Percentiles rank a stretch among this genome's conserved stretches.
These are phyloP conservation scores for Kalmusia sp. DNA, from an alignment of 2,329 filamentous ascomycete genomes.

Conservation along the genomic window DNA sequence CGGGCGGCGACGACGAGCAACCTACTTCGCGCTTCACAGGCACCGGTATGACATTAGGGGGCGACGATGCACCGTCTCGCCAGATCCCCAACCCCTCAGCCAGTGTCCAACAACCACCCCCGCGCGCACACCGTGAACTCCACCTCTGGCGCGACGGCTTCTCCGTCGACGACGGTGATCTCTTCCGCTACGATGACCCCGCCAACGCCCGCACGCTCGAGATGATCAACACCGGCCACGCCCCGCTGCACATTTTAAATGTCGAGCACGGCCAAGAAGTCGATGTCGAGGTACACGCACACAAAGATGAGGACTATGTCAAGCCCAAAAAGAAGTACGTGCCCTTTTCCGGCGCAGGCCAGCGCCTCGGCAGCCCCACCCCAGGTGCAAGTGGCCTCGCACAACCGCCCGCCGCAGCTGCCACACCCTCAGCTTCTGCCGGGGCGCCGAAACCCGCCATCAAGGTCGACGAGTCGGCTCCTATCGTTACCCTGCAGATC, in stretches of 20 bases:
- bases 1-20: slow-evolving; percentile 60
- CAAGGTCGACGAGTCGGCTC: slow-evolving; percentile 69
- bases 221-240: slow-evolving; percentile 79
- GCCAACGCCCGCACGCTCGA: slow-evolving; percentile 73
- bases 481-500: slow-evolving; percentile 74
- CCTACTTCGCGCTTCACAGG: slow-evolving; percentile 68
- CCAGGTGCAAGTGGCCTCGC: slow-evolving; percentile 61
- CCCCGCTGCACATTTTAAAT: slow-evolving; percentile 79
- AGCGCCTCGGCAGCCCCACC: slow-evolving; percentile 78
- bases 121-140: slow-evolving; percentile 71
- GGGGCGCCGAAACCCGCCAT: slow-evolving; percentile 53
- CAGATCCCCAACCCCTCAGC: slow-evolving; percentile 67
- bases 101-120: slow-evolving; percentile 45
- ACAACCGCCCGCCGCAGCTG: slow-evolving; percentile 42
- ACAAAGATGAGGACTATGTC: slow-evolving; percentile 77
- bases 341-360: slow-evolving; percentile 75
- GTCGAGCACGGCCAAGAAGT: slow-evolving; percentile 77
- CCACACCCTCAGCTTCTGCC: slow-evolving; percentile 41
- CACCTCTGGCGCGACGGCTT: slow-evolving; percentile 87
- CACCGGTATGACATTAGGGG: slow-evolving; percentile 76
- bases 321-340: slow-evolving; percentile 77
- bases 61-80: slow-evolving; percentile 75
- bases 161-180: slow-evolving; percentile 81
- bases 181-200: slow-evolving; percentile 81
- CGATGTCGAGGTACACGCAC: slow-evolving; percentile 77